A percentile compares a stretch with the other conserved stretches of the same genome.
phyloP scores from a whole-genome alignment of 352 stramenopile genomes.

The Globisporangium nodosum region DNA sequence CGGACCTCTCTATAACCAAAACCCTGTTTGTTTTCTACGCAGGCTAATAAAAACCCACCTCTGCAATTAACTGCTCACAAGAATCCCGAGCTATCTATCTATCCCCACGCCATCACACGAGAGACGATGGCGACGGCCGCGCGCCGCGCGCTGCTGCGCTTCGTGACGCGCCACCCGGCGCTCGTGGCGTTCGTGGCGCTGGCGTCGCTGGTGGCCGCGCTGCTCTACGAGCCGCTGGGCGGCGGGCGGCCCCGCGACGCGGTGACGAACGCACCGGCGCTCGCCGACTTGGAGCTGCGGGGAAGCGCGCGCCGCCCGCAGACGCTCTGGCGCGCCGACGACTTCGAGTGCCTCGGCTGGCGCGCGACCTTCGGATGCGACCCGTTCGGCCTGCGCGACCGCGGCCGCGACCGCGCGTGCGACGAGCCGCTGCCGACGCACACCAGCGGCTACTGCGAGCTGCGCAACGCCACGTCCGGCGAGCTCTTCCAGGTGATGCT shows the following conservation, averaged over 20 bases:
- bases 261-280: constrained; percentile 27
- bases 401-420: constrained; percentile 32
- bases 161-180: constrained; percentile 35
- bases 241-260: constrained; percentile 38
- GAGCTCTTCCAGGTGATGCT: constrained; percentile 55
- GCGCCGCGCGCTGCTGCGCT: constrained; percentile 13
- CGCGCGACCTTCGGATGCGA: constrained; percentile 57
- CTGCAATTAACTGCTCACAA: background rate
- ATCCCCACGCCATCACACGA: background rate
- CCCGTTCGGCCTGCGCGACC: constrained; percentile 46
- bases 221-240: constrained; percentile 56
- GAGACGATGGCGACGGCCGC: background rate
- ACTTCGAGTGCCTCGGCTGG: constrained; percentile 78
- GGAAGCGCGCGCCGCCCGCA: constrained; percentile 16
- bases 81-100: background rate
- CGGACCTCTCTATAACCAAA: background rate
- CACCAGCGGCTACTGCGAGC: constrained; percentile 62
- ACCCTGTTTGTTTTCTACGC: background rate
- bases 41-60: background rate
- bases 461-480: constrained; percentile 61
- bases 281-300: constrained; percentile 38
- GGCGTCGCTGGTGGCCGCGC: constrained; percentile 30
- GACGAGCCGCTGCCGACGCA: constrained; percentile 32
- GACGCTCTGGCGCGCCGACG: constrained; percentile 39
- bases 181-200: constrained; percentile 32